Evolutionary conservation across 106 monocot species (phyloP), one percentile per base, ranked within the genome.

Genomic region (Dendrobium huoshanense): DNA sequence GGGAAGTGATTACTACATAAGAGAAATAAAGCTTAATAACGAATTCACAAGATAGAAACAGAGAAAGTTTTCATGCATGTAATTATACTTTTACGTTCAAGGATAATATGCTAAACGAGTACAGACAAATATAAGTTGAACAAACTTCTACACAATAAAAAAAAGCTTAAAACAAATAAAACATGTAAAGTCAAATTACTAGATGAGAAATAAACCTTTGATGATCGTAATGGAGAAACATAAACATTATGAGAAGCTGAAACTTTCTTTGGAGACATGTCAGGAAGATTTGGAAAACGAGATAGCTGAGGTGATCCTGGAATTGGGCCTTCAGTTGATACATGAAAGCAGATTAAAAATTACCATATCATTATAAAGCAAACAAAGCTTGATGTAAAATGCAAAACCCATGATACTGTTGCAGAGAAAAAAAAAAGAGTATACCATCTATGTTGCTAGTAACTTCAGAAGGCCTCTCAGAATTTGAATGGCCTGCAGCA

Each of bases 201-300:
- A 1, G 11, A 49, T 48, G 7, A 55, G 2, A 42, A 58, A n/a
- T 15, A 64, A 22, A 95, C 95, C 89, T 92, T 92, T 17, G 98
- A 92, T 67, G 95, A 83, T 55, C 91, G 88, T 77, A 95, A 73
- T 24, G 95, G 95, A 84, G 94, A 98, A 24, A 98, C 98, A 81
- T 98, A 98, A 51, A 97, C 90, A 80, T 97, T 97, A 79, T 94
- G 97, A 42, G 88, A 77, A 64, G 92, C 90, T 45, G 98, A 98
- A 75, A 98, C 98, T 87, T 98, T 98, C 90, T 95, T 98, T 1
- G 98, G 98, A 40, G 98, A 98, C 92, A 98, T 95, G 77, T 98
- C 98, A 3, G 98, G 98, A n/a, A 98, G 84, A 83, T 83, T 91
- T 79, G 95, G 98, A 73, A 98, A 98, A 44, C 85, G 81, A 75